A percentile compares a stretch with the other conserved stretches of the same genome.
Evolutionary conservation across 2,329 filamentous ascomycete genomes (phyloP).

Genomic region (Exophiala phaeomuriformis): DNA sequence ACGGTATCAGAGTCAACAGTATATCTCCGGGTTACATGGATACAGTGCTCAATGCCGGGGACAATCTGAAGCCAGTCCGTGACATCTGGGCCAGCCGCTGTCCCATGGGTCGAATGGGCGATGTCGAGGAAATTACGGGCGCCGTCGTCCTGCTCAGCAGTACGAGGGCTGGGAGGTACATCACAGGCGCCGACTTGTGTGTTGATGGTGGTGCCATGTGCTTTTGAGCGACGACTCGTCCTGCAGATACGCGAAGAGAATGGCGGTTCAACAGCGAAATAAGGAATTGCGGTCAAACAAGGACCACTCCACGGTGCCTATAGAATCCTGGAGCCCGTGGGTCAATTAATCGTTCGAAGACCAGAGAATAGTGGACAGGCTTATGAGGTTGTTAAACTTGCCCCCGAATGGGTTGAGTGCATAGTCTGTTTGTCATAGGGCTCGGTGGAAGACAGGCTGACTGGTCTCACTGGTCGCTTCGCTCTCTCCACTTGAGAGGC

Average conservation of each 20-base stretch:
- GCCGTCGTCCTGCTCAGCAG: constrained; percentile 55
- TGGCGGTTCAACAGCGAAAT: too few species aligned
- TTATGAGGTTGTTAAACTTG: too few species aligned
- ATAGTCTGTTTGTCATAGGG: too few species aligned
- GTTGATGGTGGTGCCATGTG: constrained; percentile 50
- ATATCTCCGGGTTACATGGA: constrained; percentile 72
- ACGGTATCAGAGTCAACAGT: constrained; percentile 65
- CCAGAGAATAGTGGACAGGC: too few species aligned
- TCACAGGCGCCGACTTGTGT: constrained; percentile 61
- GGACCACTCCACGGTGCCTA: too few species aligned
- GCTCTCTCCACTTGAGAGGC: too few species aligned
- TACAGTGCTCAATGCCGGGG: constrained; percentile 63
- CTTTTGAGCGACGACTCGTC: constrained; percentile 19
- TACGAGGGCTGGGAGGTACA: constrained; percentile 53
- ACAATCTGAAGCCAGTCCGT: constrained; percentile 48
- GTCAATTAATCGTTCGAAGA: too few species aligned
- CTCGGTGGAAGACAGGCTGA: too few species aligned
- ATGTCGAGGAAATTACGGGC: constrained; percentile 56
- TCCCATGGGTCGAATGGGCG: constrained; percentile 59
- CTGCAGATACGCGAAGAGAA: background rate
- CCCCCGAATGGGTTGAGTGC: too few species aligned
- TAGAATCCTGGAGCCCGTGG: too few species aligned
- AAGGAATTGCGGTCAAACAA: too few species aligned
- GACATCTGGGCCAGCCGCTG: constrained; percentile 53
- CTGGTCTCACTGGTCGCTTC: too few species aligned